phyloP scores from a whole-genome alignment of 2,329 filamentous ascomycete genomes.

The Periglandula ipomoeae region DNA sequence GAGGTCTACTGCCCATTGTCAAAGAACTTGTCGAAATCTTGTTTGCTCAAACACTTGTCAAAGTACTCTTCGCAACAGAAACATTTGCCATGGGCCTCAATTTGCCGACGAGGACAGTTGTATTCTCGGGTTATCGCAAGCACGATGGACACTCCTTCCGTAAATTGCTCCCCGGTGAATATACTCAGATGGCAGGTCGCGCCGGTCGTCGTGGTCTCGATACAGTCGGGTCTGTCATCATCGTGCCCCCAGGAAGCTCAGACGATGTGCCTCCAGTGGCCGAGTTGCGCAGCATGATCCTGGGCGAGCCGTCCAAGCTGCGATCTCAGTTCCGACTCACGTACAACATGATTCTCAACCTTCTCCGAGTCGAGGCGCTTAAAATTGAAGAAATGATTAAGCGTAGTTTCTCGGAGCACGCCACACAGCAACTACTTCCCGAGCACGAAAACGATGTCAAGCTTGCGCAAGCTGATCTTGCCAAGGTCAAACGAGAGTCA shows the following conservation, averaged over 20 bases:
- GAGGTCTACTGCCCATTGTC: slow-evolving; percentile 87
- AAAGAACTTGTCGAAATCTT: slow-evolving; percentile 97
- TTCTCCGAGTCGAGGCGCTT: slow-evolving; percentile 86
- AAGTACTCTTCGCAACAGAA: slow-evolving; percentile 94
- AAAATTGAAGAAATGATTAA: slow-evolving; percentile 99
- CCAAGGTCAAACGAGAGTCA: slow-evolving; percentile 77
- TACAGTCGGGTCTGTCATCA: slow-evolving; percentile 86
- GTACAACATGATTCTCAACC: slow-evolving; percentile 98
- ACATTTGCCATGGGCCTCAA: slow-evolving; percentile 99
- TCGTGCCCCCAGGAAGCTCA: slow-evolving; percentile 68
- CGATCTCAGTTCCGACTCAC: slow-evolving; percentile 93
- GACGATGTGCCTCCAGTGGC: slow-evolving; percentile 83
- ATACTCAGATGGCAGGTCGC: slow-evolving; percentile 96
- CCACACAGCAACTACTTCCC: slow-evolving; percentile 85
- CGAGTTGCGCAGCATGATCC: slow-evolving; percentile 84
- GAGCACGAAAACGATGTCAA: slow-evolving; percentile 95
- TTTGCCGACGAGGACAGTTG: slow-evolving; percentile 87
- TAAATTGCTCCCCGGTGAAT: slow-evolving; percentile 87
- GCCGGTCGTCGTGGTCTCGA: slow-evolving; percentile 90
- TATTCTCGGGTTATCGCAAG: slow-evolving; percentile 95
- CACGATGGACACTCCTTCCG: slow-evolving; percentile 90
- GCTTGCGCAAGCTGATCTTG: slow-evolving; percentile 81
- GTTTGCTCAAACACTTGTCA: slow-evolving; percentile 90
- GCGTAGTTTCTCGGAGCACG: slow-evolving; percentile 96
- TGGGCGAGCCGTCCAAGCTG: slow-evolving; percentile 90